These are phyloP conservation scores for Fusarium sp. DNA, from an alignment of 2,329 filamentous ascomycete species.

Conservation along the genomic window DNA sequence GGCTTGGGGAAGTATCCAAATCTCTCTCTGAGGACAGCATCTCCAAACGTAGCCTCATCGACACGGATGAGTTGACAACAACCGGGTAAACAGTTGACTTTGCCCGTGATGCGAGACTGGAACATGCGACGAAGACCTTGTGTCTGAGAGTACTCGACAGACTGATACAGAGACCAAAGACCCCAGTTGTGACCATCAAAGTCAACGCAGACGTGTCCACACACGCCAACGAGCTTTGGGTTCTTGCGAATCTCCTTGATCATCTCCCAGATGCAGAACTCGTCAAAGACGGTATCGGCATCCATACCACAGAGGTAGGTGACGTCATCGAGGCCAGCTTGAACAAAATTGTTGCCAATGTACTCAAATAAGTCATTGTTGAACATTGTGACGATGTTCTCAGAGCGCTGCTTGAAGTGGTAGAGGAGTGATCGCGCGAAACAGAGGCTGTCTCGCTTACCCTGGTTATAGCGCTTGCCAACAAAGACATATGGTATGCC, in stretches of 20 bases:
- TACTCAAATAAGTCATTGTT: slow-evolving; percentile 56
- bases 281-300: slow-evolving; percentile 59
- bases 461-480: slow-evolving; percentile 61
- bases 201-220: slow-evolving; percentile 60
- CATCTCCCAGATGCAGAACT: slow-evolving; percentile 57
- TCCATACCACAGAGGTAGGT: slow-evolving; percentile 60
- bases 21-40: slow-evolving; percentile 56
- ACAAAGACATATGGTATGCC: slow-evolving; percentile 59
- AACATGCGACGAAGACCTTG: slow-evolving; percentile 60
- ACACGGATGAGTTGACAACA: slow-evolving; percentile 62
- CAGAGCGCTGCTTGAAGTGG: slow-evolving; percentile 57
- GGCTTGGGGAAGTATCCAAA: slow-evolving; percentile 61
- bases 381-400: slow-evolving; percentile 57
- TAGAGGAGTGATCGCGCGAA: slow-evolving; percentile 60
- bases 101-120: slow-evolving; percentile 60
- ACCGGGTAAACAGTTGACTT: slow-evolving; percentile 60
- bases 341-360: slow-evolving; percentile 51
- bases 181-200: slow-evolving; percentile 55
- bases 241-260: slow-evolving; percentile 55
- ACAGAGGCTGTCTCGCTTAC: slow-evolving; percentile 61
- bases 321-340: slow-evolving; percentile 51
- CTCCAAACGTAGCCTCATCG: slow-evolving; percentile 60
- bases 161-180: slow-evolving; percentile 59
- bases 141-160: slow-evolving; percentile 59
- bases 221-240: slow-evolving; percentile 57